Evolutionary conservation across 371 early-diverging fungal species (phyloP), one percentile per base, ranked within the genome.

Genomic region (Nematocida homosporus): DNA sequence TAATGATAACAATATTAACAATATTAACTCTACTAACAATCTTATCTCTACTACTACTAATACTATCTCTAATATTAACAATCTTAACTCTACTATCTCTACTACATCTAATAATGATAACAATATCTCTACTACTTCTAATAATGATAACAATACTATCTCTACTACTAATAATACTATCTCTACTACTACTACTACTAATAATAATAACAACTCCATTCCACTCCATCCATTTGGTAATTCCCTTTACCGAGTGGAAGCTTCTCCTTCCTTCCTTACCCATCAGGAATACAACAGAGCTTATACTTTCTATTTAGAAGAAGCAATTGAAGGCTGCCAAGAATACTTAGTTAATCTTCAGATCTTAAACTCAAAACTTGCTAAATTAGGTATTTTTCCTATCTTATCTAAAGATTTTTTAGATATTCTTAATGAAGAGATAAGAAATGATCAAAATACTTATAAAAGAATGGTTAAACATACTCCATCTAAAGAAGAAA

Each of bases 271-370:
- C 4, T 41, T 56, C 16, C 20, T 23, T 13, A 35, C 2, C 23
- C n/a, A 72, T 4, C n/a, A 86, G 27, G 69, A 84, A 1, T 95
- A 88, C 83, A 94, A 94, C 1, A 87, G 88, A 78, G 87, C 88
- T 53, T 96, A 97, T 82, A 87, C 87, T 85, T 99, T 97, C 85
- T 87, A 89, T 72, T 86, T 97, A 23, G 88, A 88, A 50, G 97
- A 97, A 82, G 97, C 97, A 0, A 90, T 99, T 1, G 89, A 91
- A 56, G 91, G 93, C 79, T 95, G 95, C 80, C 92, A 94, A 0
- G 99, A 98, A 83, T 97, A 92, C 82, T 84, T 98, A 30, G 89
- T 76, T 0, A 78, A 81, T 63, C 35, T 77, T 13, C 23, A 76
- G 34, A 35, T 27, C 23, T 57, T 84, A 27, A 56, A 53, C 20